These are phyloP conservation scores for Zygoascus bituminiphila DNA, from an alignment of 805 yeast species.

Conservation along the genomic window DNA sequence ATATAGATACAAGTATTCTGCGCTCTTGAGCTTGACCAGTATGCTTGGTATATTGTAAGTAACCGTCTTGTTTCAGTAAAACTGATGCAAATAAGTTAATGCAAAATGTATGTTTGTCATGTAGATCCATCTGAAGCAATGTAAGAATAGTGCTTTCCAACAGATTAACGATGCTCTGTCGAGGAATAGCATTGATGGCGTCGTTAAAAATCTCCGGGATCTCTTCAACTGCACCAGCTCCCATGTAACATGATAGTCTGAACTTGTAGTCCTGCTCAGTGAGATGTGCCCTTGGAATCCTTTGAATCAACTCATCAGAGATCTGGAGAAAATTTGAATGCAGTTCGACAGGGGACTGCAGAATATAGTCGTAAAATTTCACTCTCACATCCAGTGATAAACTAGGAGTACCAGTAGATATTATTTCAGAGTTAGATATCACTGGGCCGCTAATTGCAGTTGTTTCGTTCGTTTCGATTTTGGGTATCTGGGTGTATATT, in stretches of 20 bases:
- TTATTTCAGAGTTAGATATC: neutral
- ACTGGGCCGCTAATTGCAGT: neutral
- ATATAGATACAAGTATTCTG: neutral
- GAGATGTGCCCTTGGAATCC: neutral
- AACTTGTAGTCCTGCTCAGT: neutral
- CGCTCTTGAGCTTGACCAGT: neutral
- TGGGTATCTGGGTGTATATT: neutral
- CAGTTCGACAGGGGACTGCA: neutral
- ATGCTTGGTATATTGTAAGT: neutral
- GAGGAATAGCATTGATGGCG: neutral
- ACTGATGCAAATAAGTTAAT: neutral
- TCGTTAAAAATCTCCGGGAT: neutral
- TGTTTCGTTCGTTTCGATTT: neutral
- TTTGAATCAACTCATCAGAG: neutral
- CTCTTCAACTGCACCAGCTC: neutral
- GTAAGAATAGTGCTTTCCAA: neutral
- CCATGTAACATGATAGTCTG: neutral
- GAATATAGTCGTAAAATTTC: neutral
- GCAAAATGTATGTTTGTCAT: neutral
- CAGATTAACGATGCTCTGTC: neutral
- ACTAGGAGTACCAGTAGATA: too few species aligned
- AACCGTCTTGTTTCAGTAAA: constrained; percentile 1
- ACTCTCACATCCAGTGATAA: neutral
- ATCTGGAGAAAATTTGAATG: neutral
- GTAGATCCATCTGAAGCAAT: neutral